These are phyloP conservation scores for Podaxis sp. DNA, from an alignment of 768 basidiomycete species.

Conservation along the genomic window DNA sequence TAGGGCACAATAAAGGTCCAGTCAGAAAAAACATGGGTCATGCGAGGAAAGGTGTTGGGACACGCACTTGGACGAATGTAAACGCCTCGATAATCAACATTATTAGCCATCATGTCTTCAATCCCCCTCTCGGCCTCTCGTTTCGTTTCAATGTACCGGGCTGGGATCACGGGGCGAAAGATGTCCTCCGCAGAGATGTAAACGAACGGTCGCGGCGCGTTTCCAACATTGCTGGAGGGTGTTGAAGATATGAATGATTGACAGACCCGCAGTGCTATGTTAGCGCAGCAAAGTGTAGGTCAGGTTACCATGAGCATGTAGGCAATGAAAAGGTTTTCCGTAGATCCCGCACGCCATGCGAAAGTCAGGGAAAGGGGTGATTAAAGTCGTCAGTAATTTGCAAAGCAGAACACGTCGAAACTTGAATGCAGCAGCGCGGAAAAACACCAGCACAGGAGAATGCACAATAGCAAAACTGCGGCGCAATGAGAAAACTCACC, in stretches of 20 bases:
- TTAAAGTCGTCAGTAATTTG: conserved; percentile 16
- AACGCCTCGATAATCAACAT: conserved; percentile 59
- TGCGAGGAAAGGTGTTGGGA: conserved; percentile 1
- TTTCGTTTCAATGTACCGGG: conserved; percentile 91
- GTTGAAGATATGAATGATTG: conserved; percentile 63
- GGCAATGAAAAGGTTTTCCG: background rate
- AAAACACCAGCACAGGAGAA: background rate
- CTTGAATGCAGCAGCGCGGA: background rate
- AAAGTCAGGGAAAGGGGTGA: background rate
- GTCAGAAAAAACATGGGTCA: conserved; percentile 9
- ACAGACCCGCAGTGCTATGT: conserved; percentile 70
- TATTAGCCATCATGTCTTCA: conserved; percentile 44
- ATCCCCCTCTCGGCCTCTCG: conserved; percentile 84
- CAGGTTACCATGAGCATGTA: background rate
- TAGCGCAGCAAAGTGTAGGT: background rate
- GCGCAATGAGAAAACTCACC: conserved; percentile 53
- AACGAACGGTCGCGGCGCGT: conserved; percentile 69
- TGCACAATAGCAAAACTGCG: background rate
- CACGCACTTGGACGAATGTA: conserved; percentile 87
- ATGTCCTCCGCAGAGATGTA: conserved; percentile 96
- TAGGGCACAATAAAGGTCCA: conserved; percentile 2
- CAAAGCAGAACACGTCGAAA: conserved; percentile 12
- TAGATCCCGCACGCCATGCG: background rate
- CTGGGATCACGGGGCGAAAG: conserved; percentile 82
- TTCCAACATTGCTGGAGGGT: conserved; percentile 27